Base-by-base conservation (phyloP, 768 basidiomycete species). In the Agrocybe chaxingu region DNA sequence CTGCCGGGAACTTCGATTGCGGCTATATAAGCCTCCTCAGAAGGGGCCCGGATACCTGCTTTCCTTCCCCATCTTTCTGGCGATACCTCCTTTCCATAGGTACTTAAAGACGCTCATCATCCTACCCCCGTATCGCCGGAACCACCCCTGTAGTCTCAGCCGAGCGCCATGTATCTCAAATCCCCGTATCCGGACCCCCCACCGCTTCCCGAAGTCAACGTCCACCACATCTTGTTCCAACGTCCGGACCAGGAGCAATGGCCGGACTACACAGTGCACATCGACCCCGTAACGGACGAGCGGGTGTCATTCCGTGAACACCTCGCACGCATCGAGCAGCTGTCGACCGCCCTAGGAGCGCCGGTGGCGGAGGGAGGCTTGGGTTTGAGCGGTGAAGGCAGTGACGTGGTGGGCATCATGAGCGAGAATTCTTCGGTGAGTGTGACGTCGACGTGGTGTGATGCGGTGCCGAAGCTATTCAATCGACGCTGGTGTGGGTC, bases 391-490 rank as follows among this genome's bases (percentile, higher is more conserved):
- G 62, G 64, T 0, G 54, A 44, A 10, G 55, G 51, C 13, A 72
- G 71, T 0, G 83, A 86, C 46, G 78, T 88, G 18, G 72, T 89
- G 13, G 89, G 85, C 5, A 78, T 91, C 11, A 75, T 89, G 60
- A 80, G 79, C 64, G 76, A 84, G 41, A 91, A 90, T 60, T 83
- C 78, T 33, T 60, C 82, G 62, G 89, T 87, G 65, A 55, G 80
- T 64, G 8, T 31, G 24, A 40, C 31, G 39, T 45, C 12, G 34
- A 29, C 18, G 24, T 24, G 24, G 24, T 24, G 24, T 5, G 24
- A 24, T 24, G 24, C 24, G 5, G 24, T 24, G 24, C 24, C 24
- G 24, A 24, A 24, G 24, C 24, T 5, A 24, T 24, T 24, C 24
- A 5, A 24, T 24, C 24, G 24, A 24, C 5, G 24, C 24, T 24